Base-by-base conservation (phyloP, 2,329 filamentous ascomycete genomes). In the Colletotrichum sansevieriae region DNA sequence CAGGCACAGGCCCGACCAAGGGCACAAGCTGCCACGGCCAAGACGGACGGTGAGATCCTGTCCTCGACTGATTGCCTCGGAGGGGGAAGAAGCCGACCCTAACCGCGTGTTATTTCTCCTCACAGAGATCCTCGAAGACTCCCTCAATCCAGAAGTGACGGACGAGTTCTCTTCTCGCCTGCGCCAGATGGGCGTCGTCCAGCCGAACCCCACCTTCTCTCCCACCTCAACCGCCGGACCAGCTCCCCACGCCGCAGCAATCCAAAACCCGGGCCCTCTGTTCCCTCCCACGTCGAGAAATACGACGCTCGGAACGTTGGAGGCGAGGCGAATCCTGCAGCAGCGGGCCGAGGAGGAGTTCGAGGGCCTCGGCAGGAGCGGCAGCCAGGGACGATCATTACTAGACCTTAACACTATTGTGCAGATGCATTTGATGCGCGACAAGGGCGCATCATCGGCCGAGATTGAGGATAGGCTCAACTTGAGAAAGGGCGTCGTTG, bases 131-230 rank as follows among this genome's bases (percentile, higher is more conserved):
- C 78, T 74, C 61, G 74, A 78, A 44, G 81, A 85, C 66, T 77
- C 77, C 41, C 72, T 73, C 69, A 80, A 83, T 65, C 80, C 83
- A n/a, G 80, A 85, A 41, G 70, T 78, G 18, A 77, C 80, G 51
- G 74, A 79, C n/a, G 82, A 78, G 70, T 88, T 87, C 75, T 83
- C 85, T 9, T 77, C 78, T 56, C 85, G 87, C 15, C 81, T 89
- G 5, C 81, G 81, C 29, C 77, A 85, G 70, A 87, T 89, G 82
- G 87, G 86, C 73, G 78, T 87, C 35, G 86, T 82, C 9, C 81
- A 85, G 54, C 85, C 87, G 4, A 85, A 84, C 71, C 85, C 86
- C 35, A 87, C 84, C 4, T 83, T 81, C 54, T 88, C 85, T 6
- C 79, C 83, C 25, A 86, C 85, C 2, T 88, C 85, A 8, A 85